phyloP scores from a whole-genome alignment of 179 eudicot genomes.

The Silene noctiflora region DNA sequence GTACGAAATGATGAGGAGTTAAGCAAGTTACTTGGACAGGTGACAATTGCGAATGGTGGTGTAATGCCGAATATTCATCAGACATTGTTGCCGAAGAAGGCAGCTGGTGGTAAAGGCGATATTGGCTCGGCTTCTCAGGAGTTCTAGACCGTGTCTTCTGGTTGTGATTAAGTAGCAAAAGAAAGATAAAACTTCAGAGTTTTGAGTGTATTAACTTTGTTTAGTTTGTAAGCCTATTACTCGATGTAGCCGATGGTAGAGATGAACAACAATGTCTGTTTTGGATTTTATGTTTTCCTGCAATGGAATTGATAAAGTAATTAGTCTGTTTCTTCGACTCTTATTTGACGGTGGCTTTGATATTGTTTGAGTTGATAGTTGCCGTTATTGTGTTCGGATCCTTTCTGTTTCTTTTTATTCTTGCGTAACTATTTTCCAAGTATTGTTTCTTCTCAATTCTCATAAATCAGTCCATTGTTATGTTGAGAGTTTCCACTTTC shows the following conservation, averaged over 20 bases:
- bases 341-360: too few relatives aligned
- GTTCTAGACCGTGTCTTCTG: constrained; percentile 21
- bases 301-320: background rate
- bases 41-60: constrained; percentile 53
- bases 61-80: constrained; percentile 45
- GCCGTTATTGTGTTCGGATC: background rate
- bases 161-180: constrained; percentile 9
- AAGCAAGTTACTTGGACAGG: constrained; percentile 43
- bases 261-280: background rate
- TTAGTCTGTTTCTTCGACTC: background rate
- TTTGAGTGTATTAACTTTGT: background rate
- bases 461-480: too few relatives aligned
- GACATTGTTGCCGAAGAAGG: constrained; percentile 35
- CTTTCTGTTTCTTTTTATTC: background rate
- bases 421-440: too few relatives aligned
- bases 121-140: constrained; percentile 44
- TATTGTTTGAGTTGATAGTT: too few relatives aligned
- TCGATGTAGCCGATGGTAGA: background rate
- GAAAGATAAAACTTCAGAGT: background rate
- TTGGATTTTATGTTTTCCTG: background rate
- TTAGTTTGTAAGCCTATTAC: background rate
- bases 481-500: too few relatives aligned
- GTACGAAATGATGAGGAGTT: constrained; percentile 45
- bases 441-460: too few relatives aligned
- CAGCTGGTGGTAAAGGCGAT: constrained; percentile 27